phyloP scores from a whole-genome alignment of 345 rosid genomes.

The Hibiscus tridactylites region DNA sequence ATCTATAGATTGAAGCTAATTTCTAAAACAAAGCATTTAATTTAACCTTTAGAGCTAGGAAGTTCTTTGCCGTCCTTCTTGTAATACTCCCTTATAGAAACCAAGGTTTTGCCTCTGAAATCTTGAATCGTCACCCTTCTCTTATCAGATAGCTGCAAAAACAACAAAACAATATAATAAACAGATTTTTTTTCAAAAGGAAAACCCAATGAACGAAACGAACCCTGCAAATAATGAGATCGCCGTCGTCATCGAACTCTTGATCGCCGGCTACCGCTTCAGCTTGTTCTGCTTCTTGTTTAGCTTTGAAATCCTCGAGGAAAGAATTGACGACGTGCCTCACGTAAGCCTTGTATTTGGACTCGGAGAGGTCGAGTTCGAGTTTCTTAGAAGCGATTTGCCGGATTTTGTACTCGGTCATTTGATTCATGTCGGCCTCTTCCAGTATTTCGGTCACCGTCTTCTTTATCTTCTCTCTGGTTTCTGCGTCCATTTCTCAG shows the following conservation, averaged over 20 bases:
- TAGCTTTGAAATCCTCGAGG: conserved; percentile 49
- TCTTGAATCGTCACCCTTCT: conserved; percentile 85
- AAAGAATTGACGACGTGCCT: conserved; percentile 49
- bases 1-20: not conserved
- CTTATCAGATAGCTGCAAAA: conserved; percentile 51
- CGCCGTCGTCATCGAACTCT: conserved; percentile 72
- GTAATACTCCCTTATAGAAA: conserved; percentile 81
- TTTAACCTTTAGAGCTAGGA: conserved; percentile 71
- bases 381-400: conserved; percentile 57
- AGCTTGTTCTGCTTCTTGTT: conserved; percentile 11
- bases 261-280: conserved; percentile 12
- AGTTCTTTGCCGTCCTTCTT: conserved; percentile 78
- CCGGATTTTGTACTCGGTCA: conserved; percentile 75
- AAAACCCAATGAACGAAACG: not conserved
- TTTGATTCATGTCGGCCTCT: conserved; percentile 57
- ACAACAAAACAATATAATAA: not conserved
- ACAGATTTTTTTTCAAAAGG: not conserved
- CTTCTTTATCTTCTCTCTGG: conserved; percentile 35
- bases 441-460: conserved; percentile 56
- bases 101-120: conserved; percentile 64
- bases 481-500: conserved; percentile 40
- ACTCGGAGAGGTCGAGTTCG: conserved; percentile 52
- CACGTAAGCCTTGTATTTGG: conserved; percentile 56
- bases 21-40: too few species aligned
- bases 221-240: conserved; percentile 75